Conservation (phyloP, 2,329 filamentous ascomycete genomes). For the Aschersonia sp. region DNA sequence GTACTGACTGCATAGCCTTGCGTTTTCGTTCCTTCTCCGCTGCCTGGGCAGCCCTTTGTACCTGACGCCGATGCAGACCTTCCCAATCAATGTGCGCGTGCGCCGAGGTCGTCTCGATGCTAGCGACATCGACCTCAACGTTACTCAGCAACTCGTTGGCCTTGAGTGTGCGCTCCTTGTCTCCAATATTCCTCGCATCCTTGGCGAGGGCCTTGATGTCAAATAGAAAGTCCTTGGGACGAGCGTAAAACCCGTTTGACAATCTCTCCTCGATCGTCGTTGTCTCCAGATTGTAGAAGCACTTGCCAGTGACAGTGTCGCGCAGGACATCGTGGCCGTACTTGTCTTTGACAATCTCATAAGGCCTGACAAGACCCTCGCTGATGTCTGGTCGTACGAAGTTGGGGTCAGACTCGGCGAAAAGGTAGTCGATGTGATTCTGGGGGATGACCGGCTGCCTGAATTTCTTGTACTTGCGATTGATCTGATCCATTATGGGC, state of each 20-base stretch:
- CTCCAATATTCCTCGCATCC: constrained; percentile 71
- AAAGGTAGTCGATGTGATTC: constrained; percentile 62
- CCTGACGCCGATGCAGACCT: constrained; percentile 59
- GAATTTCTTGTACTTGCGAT: constrained; percentile 79
- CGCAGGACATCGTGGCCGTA: constrained; percentile 64
- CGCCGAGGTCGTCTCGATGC: constrained; percentile 48
- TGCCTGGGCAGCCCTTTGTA: constrained; percentile 45
- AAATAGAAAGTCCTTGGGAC: constrained; percentile 75
- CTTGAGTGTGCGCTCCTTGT: constrained; percentile 69
- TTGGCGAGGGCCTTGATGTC: constrained; percentile 77
- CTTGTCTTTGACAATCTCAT: constrained; percentile 64
- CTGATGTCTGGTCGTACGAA: constrained; percentile 44
- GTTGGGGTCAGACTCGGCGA: constrained; percentile 68
- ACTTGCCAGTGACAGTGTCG: constrained; percentile 65
- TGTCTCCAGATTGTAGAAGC: constrained; percentile 90
- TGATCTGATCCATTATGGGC: constrained; percentile 95
- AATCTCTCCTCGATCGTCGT: constrained; percentile 90
- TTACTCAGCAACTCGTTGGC: constrained; percentile 87
- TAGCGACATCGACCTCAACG: constrained; percentile 82
- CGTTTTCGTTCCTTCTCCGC: constrained; percentile 50
- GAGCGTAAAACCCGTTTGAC: constrained; percentile 90
- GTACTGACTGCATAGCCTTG: constrained; percentile 41
- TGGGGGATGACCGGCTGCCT: constrained; percentile 66
- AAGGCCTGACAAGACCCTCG: constrained; percentile 51
- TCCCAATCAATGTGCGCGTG: constrained; percentile 63